Evolutionary conservation across 1,139 yeast species (phyloP), one percentile per base, ranked within the genome.

Genomic region (Lodderomyces theae): DNA sequence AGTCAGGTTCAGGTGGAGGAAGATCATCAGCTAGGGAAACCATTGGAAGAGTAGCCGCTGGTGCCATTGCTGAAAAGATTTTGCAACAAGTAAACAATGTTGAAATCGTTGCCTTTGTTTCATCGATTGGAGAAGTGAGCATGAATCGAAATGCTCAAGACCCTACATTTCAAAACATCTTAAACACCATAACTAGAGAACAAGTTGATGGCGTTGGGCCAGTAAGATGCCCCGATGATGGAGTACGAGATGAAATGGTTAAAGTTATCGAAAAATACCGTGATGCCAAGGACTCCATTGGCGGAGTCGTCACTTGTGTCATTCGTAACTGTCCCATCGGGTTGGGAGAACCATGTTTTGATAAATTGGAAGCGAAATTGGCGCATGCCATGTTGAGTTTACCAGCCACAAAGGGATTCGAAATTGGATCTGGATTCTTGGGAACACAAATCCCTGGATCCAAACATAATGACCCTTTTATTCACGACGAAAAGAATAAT

Each of bases 381-480:
- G 98, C 97, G 12, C 98, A 92, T 61, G 98, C 97, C 43, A 92
- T 92, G 98, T 71, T 92, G 51, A 89, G 97, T 2, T 79, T 92
- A 49, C 98, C 98, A 22, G 97, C 98, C 31, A 87, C 97, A 37
- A 92, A 92, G 69, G 98, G 97, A 25, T 92, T 92, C 55, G 98
- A 92, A 67, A 82, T 92, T 53, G 98, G 98, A 38, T 86, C 96
- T 29, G 98, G 98, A 12, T 92, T 92, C 60, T 77, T 77, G 37
- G 98, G 98, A 51, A 86, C 95, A 37, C 72, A 75, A 45, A 80
- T 90, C 50, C 94, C 96, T 39, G 98, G 98, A 21, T 90, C 97
- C 17, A 64, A 84, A 63, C 98, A 92, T 69, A 92, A 92, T 57
- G 98, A 92, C 64, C 76, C 92, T 29, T 90, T 90, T 64, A 73